phyloP scores from a whole-genome alignment of 768 basidiomycete species.

The Polyporus arcularius region DNA sequence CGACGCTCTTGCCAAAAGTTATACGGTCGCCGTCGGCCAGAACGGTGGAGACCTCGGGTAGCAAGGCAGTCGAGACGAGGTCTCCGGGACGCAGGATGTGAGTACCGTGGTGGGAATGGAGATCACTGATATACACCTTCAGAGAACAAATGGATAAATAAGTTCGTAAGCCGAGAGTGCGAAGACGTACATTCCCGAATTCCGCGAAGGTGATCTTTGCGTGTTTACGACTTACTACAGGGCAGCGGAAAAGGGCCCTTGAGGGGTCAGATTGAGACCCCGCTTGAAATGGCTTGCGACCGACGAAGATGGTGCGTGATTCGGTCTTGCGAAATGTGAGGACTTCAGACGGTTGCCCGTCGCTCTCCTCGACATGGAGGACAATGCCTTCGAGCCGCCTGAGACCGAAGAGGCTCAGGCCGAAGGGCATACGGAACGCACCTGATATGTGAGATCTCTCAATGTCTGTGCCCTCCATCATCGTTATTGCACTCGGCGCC shows the following conservation, averaged over 20 bases:
- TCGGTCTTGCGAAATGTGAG: slow-evolving; percentile 55
- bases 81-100: slow-evolving; percentile 60
- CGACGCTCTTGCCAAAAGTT: slow-evolving; percentile 79
- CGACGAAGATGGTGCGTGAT: slow-evolving; percentile 59
- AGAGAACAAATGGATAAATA: slow-evolving; percentile 19
- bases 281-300: slow-evolving; percentile 61
- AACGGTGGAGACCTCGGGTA: slow-evolving; percentile 54
- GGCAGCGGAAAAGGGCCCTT: slow-evolving; percentile 69
- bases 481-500: not conserved
- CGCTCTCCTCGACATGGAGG: slow-evolving; percentile 58
- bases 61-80: slow-evolving; percentile 45
- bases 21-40: slow-evolving; percentile 70
- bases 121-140: slow-evolving; percentile 71
- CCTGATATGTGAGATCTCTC: slow-evolving; percentile 10
- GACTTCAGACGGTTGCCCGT: slow-evolving; percentile 43
- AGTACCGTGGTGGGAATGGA: slow-evolving; percentile 77
- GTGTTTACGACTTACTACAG: slow-evolving; percentile 78
- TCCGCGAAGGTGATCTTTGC: slow-evolving; percentile 77
- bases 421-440: not conserved
- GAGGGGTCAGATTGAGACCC: slow-evolving; percentile 37
- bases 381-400: slow-evolving; percentile 48
- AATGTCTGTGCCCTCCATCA: not conserved
- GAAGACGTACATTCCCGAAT: slow-evolving; percentile 57
- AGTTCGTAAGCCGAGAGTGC: slow-evolving; percentile 19
- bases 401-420: not conserved